phyloP scores from a whole-genome alignment of 768 basidiomycete species.

The Pholiota microspora region DNA sequence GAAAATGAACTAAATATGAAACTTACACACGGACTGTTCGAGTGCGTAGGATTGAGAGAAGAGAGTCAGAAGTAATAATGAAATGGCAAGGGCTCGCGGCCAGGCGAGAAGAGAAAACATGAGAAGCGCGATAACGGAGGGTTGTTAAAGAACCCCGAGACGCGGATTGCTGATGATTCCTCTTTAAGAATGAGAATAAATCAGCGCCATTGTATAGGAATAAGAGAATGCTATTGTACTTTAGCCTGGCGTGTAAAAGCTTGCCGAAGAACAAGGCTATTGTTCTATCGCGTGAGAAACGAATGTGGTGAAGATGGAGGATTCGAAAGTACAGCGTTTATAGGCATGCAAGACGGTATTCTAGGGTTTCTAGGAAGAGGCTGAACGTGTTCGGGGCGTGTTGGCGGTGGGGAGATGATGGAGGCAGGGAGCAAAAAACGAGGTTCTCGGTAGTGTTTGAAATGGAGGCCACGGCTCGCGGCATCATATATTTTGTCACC shows the following conservation, averaged over 20 bases:
- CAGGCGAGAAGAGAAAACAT: slow-evolving; percentile 74
- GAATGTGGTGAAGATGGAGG: slow-evolving; percentile 9
- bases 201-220: background rate
- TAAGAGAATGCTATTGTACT: slow-evolving; percentile 19
- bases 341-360: slow-evolving; percentile 5
- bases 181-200: slow-evolving; percentile 12
- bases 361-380: slow-evolving; percentile 3
- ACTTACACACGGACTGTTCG: slow-evolving; percentile 64
- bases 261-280: slow-evolving; percentile 16
- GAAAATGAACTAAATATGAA: background rate
- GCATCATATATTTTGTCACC: background rate
- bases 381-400: slow-evolving; percentile 22
- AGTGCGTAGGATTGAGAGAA: slow-evolving; percentile 39
- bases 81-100: slow-evolving; percentile 58
- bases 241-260: slow-evolving; percentile 11
- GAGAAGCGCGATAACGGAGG: slow-evolving; percentile 13
- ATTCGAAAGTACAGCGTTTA: background rate
- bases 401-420: slow-evolving; percentile 7
- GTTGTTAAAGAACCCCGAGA: slow-evolving; percentile 14
- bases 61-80: slow-evolving; percentile 35
- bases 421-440: slow-evolving; percentile 11
- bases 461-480: background rate
- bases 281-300: slow-evolving; percentile 19
- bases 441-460: slow-evolving; percentile 9
- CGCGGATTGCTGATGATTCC: slow-evolving; percentile 9